phyloP scores from a whole-genome alignment of 257 asterid genomes.

The Catharanthus roseus region DNA sequence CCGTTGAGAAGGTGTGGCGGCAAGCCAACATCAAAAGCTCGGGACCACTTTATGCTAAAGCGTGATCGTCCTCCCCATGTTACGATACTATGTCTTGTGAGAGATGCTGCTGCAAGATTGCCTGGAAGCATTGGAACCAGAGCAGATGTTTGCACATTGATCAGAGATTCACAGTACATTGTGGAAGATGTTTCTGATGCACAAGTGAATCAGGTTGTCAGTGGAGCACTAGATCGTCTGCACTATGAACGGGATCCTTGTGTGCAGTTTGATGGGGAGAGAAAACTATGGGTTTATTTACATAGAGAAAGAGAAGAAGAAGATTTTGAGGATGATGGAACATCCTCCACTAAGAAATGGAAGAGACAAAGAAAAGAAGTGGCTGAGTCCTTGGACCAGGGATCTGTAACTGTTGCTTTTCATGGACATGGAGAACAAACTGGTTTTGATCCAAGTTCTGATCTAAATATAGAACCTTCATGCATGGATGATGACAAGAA shows the following conservation, averaged over 20 bases:
- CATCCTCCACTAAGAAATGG: constrained; percentile 98
- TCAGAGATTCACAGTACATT: constrained; percentile 90
- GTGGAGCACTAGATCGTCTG: constrained; percentile 95
- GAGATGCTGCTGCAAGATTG: constrained; percentile 98
- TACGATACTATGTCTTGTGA: constrained; percentile 91
- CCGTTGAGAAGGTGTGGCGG: constrained; percentile 99
- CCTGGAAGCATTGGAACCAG: constrained; percentile 99
- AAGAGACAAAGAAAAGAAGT: constrained; percentile 88
- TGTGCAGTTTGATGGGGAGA: constrained; percentile 93
- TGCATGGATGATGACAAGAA: constrained; percentile 57
- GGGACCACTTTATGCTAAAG: constrained; percentile 96
- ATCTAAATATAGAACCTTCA: constrained; percentile 55
- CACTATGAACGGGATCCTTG: constrained; percentile 99
- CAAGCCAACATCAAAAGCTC: constrained; percentile 99
- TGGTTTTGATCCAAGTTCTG: constrained; percentile 59
- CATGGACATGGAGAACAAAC: constrained; percentile 48
- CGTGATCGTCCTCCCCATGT: constrained; percentile 97
- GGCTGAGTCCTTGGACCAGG: constrained; percentile 64
- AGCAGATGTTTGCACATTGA: constrained; percentile 93
- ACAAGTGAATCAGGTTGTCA: constrained; percentile 92
- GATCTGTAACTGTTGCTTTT: constrained; percentile 54
- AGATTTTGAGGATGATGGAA: constrained; percentile 99
- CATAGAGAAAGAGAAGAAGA: constrained; percentile 97
- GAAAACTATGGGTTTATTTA: constrained; percentile 90
- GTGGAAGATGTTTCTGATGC: constrained; percentile 93